phyloP scores from a whole-genome alignment of 2,329 filamentous ascomycete species.

The Fusarium begoniae region DNA sequence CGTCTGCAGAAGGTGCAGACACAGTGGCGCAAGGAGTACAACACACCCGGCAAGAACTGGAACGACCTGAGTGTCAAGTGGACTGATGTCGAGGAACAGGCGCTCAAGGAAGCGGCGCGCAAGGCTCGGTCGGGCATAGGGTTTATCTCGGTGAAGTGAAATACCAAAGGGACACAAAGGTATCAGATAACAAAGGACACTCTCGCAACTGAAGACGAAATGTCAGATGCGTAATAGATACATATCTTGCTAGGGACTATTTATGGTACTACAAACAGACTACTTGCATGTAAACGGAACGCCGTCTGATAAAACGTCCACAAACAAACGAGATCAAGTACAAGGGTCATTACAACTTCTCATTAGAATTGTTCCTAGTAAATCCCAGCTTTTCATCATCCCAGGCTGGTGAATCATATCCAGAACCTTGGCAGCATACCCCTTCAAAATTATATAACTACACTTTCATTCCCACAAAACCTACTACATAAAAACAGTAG shows the following conservation, averaged over 20 bases:
- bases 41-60: slow-evolving; percentile 70
- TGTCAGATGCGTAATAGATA: neutral
- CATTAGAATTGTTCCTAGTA: slow-evolving; percentile 27
- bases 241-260: neutral
- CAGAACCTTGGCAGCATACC: slow-evolving; percentile 1
- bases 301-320: neutral
- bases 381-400: neutral
- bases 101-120: slow-evolving; percentile 64
- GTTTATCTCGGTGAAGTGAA: slow-evolving; percentile 71
- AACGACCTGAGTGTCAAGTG: slow-evolving; percentile 72
- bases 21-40: slow-evolving; percentile 71
- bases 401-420: slow-evolving; percentile 1
- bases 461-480: neutral
- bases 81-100: slow-evolving; percentile 74
- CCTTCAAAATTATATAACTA: slow-evolving; percentile 26
- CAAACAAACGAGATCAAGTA: slow-evolving; percentile 7
- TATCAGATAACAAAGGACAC: neutral
- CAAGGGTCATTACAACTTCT: slow-evolving; percentile 35
- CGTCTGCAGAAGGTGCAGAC: slow-evolving; percentile 67
- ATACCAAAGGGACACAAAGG: neutral
- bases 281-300: neutral
- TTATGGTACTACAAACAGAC: neutral
- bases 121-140: slow-evolving; percentile 70
- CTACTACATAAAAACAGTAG: slow-evolving; percentile 5
- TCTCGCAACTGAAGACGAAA: neutral